A percentile compares a stretch with the other conserved stretches of the same genome.
phyloP scores from a whole-genome alignment of 2,329 filamentous ascomycete genomes.

The Sclerotinia spermophila region DNA sequence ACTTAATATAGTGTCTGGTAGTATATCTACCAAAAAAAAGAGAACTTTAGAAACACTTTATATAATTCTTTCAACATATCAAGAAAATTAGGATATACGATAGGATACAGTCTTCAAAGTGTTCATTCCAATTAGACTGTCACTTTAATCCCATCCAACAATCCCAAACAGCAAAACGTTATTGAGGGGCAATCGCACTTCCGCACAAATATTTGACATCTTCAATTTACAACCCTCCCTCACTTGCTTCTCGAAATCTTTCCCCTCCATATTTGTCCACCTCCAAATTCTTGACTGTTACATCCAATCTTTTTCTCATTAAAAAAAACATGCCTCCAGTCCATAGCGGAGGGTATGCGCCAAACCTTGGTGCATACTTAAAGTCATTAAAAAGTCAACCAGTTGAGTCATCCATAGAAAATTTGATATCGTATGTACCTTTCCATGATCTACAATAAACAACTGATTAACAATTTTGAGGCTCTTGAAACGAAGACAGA shows the following conservation, averaged over 20 bases:
- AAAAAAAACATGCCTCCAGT: slow-evolving; percentile 2
- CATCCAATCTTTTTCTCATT: background rate
- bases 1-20: too few relatives aligned
- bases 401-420: slow-evolving; percentile 79
- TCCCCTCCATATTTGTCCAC: background rate
- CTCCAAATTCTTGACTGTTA: background rate
- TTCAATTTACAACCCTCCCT: background rate
- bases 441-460: slow-evolving; percentile 1
- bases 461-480: slow-evolving; percentile 38
- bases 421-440: slow-evolving; percentile 65
- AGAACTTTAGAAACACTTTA: too few relatives aligned
- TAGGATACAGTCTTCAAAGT: too few relatives aligned
- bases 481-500: slow-evolving; percentile 86
- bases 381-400: slow-evolving; percentile 72
- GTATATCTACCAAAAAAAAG: too few relatives aligned
- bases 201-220: background rate
- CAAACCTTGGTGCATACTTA: slow-evolving; percentile 73
- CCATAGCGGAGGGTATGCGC: slow-evolving; percentile 51
- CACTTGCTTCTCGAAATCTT: background rate
- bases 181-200: background rate
- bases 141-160: background rate
- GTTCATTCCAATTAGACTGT: too few relatives aligned
- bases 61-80: too few relatives aligned
- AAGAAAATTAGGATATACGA: too few relatives aligned
- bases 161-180: background rate